Conservation (phyloP, 305 asterid genomes). For the Fraxinus angustifolia region DNA sequence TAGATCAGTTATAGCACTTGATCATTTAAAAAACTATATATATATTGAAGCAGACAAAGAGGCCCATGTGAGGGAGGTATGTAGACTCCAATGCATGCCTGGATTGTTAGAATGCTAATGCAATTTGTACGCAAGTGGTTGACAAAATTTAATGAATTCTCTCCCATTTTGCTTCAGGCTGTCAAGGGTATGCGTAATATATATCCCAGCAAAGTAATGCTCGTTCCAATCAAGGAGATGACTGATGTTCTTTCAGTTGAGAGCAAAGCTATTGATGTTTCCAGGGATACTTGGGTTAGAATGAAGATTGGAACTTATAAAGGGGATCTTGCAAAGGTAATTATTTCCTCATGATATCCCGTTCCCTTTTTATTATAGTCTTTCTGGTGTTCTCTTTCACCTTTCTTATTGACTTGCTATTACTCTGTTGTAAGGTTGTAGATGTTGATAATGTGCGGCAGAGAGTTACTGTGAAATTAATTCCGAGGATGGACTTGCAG, state of each 20-base stretch:
- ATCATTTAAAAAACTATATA: conserved; percentile 77
- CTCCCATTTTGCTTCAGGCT: conserved; percentile 47
- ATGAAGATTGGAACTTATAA: conserved; percentile 89
- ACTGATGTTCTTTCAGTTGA: conserved; percentile 96
- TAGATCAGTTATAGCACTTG: conserved; percentile 82
- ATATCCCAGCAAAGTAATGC: conserved; percentile 62
- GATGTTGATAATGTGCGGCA: conserved; percentile 92
- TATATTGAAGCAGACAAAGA: conserved; percentile 95
- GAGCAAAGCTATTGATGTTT: conserved; percentile 84
- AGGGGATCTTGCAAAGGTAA: conserved; percentile 94
- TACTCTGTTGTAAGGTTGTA: conserved; percentile 55
- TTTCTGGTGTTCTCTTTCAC: neutral
- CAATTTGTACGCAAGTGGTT: neutral
- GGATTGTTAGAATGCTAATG: neutral
- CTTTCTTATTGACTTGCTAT: conserved; percentile 2
- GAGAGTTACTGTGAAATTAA: conserved; percentile 79
- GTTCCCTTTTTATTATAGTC: neutral
- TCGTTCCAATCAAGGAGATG: conserved; percentile 98
- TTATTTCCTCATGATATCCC: conserved; percentile 5
- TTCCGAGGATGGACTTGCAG: conserved; percentile 92
- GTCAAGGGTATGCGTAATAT: conserved; percentile 91
- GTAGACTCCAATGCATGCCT: conserved; percentile 11
- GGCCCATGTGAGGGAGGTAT: conserved; percentile 95
- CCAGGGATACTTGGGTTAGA: conserved; percentile 95
- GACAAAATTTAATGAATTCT: neutral